Percentiles rank a stretch among this genome's conserved stretches.
phyloP scores from a whole-genome alignment of 192 early-diverging fungal genomes.

The Cladochytrium replicatum region DNA sequence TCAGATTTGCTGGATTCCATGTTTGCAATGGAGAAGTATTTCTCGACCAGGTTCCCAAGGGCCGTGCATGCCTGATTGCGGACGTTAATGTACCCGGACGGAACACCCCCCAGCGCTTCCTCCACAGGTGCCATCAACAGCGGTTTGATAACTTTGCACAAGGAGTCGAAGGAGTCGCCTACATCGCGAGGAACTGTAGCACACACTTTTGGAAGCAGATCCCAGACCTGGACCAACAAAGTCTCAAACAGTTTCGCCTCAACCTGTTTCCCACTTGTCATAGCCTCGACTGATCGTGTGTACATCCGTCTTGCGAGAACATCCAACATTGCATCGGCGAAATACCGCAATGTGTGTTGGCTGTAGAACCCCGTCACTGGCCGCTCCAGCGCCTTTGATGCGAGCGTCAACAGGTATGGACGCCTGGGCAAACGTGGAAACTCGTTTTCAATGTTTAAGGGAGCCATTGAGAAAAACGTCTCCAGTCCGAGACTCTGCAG shows the following conservation, averaged over 20 bases:
- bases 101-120: no score
- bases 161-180: conserved; percentile 16
- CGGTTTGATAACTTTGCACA: conserved; percentile 30
- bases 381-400: conserved; percentile 65
- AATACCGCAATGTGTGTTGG: conserved; percentile 52
- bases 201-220: conserved; percentile 75
- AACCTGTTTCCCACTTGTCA: conserved; percentile 38
- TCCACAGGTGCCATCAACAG: no score
- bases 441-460: conserved; percentile 74
- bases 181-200: conserved; percentile 69
- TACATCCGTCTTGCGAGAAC: conserved; percentile 66
- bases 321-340: conserved; percentile 60
- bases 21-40: no score
- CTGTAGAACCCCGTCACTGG: conserved; percentile 21
- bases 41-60: conserved; percentile 26
- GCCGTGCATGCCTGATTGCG: no score
- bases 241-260: conserved; percentile 84
- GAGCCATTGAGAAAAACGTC: conserved; percentile 59
- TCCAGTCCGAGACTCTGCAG: conserved; percentile 72
- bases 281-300: conserved; percentile 48
- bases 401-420: conserved; percentile 82
- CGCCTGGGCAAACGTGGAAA: conserved; percentile 47
- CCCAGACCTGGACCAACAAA: conserved; percentile 80
- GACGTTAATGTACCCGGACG: no score
- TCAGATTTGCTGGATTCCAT: neutral